Conservation (phyloP, 2,329 filamentous ascomycete species). For the Penicillium crustosum region DNA sequence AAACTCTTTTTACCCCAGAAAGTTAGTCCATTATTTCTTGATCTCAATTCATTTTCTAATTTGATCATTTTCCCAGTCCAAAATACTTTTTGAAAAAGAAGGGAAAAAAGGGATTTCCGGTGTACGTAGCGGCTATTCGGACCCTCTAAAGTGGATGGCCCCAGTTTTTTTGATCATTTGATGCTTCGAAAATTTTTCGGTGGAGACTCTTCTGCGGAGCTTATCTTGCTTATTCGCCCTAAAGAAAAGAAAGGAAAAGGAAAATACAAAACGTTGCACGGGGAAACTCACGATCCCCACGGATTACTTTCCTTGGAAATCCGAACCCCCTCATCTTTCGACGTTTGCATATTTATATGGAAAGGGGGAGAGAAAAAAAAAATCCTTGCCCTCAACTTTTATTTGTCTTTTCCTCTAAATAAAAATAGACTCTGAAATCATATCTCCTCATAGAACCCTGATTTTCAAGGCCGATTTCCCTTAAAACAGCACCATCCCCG, state of each 20-base stretch:
- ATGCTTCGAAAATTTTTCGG: constrained; percentile 29
- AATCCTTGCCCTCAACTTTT: not conserved
- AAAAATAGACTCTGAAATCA: not conserved
- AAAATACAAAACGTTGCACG: constrained; percentile 21
- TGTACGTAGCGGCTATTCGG: constrained; percentile 9
- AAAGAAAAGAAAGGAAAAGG: not conserved
- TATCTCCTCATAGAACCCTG: not conserved
- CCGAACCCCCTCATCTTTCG: constrained; percentile 23
- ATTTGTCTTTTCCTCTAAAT: not conserved
- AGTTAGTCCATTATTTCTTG: not conserved
- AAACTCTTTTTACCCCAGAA: not conserved
- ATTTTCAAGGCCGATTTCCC: not conserved
- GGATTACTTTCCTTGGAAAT: constrained; percentile 27
- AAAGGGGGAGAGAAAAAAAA: no score
- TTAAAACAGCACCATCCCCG: not conserved
- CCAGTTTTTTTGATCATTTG: constrained; percentile 27
- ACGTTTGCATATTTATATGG: not conserved
- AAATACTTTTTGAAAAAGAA: not conserved
- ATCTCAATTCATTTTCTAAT: not conserved
- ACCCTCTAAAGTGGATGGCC: constrained; percentile 9
- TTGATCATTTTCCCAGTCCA: not conserved
- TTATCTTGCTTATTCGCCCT: constrained; percentile 23
- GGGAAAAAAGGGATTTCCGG: not conserved
- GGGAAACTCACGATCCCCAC: constrained; percentile 27
- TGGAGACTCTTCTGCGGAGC: constrained; percentile 25